Evolutionary conservation across 169 alveolate genomes (phyloP), one percentile per base, ranked within the genome.

Genomic region (Condylostoma magnum): DNA sequence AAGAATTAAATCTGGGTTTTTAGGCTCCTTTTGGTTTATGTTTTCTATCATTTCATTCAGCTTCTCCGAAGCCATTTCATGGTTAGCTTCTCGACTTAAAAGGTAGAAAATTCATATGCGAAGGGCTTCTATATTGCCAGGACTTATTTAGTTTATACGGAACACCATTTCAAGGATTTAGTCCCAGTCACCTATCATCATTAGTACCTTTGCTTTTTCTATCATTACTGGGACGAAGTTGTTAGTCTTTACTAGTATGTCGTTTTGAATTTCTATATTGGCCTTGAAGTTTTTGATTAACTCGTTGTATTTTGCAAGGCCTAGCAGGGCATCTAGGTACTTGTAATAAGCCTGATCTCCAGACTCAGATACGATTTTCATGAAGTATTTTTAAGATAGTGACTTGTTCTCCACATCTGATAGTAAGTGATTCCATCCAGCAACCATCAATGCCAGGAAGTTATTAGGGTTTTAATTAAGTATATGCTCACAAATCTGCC

Each of bases 151-250:
- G 22, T 84, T 55, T 8, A 89, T 83, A 55, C 86, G 79, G 25
- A 73, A 68, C 0, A 73, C 76, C 1, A 78, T 54, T 57, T 89
- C 94, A 4, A 76, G 65, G 31, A 72, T 78, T 55, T 84, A 75
- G 25, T 84, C 92, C 53, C 78, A 78, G 52, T 79, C 78, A 28
- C 79, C 80, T 31, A 78, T 87, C 41, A 87, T 69, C 65, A 93
- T 86, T 46, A 77, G 89, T 18, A 87, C 80, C 55, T 87, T 84
- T 20, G 92, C 82, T 79, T 90, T 93, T 63, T 87, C 94, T 4
- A 87, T 76, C 36, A 82, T 82, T 8, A 84, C 91, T 27, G 92
- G 92, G 20, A 75, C 57, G 74, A 93, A 93, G 46, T 82, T 80
- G 48, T 83, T 83, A 76, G 84, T 76, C 10, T 66, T 63, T 20